phyloP scores from a whole-genome alignment of 805 yeast genomes.

The Metschnikowia picachoensis region DNA sequence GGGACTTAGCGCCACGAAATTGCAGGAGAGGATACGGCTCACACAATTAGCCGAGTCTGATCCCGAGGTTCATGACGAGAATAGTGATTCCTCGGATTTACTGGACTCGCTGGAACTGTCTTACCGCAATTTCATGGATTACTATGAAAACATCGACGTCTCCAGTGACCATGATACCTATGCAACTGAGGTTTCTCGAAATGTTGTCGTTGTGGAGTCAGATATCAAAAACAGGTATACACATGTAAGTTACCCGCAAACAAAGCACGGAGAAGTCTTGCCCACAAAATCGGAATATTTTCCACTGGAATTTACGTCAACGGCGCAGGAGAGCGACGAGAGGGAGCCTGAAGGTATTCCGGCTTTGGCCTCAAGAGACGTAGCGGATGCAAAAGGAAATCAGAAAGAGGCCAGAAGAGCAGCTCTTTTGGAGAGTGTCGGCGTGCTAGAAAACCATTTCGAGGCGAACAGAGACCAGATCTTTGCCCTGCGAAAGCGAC shows the following conservation, averaged over 20 bases:
- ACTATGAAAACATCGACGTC: conserved; percentile 25
- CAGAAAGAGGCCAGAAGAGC: conserved; percentile 24
- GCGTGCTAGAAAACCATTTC: conserved; percentile 20
- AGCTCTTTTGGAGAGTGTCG: conserved; percentile 16
- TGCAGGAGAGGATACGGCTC: conserved; percentile 13
- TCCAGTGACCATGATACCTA: conserved; percentile 19
- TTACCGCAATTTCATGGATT: conserved; percentile 20
- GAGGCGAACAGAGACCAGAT: conserved; percentile 17
- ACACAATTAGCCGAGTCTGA: conserved; percentile 9
- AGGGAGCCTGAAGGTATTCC: background rate
- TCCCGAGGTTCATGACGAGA: conserved; percentile 11
- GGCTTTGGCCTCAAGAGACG: conserved; percentile 9
- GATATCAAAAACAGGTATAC: background rate
- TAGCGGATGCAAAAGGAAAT: conserved; percentile 16
- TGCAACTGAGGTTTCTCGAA: conserved; percentile 7
- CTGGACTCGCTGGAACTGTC: conserved; percentile 12
- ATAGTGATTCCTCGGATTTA: conserved; percentile 10
- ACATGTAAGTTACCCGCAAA: background rate
- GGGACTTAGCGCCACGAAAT: conserved; percentile 25
- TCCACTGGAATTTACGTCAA: background rate
- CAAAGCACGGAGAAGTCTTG: conserved; percentile 1
- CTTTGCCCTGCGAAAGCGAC: conserved; percentile 21
- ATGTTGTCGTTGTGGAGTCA: conserved; percentile 4
- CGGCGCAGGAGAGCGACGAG: background rate
- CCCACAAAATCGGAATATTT: conserved; percentile 1